Percentiles rank a stretch among this genome's conserved stretches.
phyloP scores from a whole-genome alignment of 768 basidiomycete genomes.

The Suillus paluster region DNA sequence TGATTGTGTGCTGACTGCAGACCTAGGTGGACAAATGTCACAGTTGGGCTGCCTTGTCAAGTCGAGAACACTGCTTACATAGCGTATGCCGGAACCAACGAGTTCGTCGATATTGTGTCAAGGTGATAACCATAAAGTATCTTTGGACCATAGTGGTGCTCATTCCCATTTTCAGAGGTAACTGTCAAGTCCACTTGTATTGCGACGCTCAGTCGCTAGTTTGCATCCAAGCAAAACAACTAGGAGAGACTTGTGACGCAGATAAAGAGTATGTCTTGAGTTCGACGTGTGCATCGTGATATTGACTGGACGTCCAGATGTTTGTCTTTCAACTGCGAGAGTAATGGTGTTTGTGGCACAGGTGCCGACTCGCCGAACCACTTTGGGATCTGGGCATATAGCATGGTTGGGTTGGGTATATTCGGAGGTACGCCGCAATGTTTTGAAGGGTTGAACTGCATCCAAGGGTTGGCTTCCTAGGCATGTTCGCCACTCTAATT shows the following conservation, averaged over 20 bases:
- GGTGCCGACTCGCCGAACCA: conserved; percentile 63
- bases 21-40: conserved; percentile 77
- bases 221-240: conserved; percentile 61
- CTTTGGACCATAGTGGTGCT: background rate
- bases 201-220: conserved; percentile 65
- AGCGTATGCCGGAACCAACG: conserved; percentile 58
- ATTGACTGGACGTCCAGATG: conserved; percentile 51
- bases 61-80: conserved; percentile 84
- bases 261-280: conserved; percentile 55
- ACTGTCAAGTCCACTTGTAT: conserved; percentile 75
- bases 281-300: conserved; percentile 31
- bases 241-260: conserved; percentile 63
- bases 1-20: conserved; percentile 4
- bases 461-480: conserved; percentile 40
- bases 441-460: background rate
- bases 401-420: conserved; percentile 71
- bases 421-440: conserved; percentile 58
- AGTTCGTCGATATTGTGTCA: conserved; percentile 81
- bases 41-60: conserved; percentile 62
- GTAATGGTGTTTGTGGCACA: conserved; percentile 62
- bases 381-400: conserved; percentile 71
- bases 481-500: conserved; percentile 73
- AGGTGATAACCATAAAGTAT: conserved; percentile 48
- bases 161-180: conserved; percentile 48
- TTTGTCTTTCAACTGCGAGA: conserved; percentile 72